Percentiles rank a stretch among this genome's conserved stretches.
phyloP scores from a whole-genome alignment of 169 alveolate species.

The Perkinsus chesapeaki region DNA sequence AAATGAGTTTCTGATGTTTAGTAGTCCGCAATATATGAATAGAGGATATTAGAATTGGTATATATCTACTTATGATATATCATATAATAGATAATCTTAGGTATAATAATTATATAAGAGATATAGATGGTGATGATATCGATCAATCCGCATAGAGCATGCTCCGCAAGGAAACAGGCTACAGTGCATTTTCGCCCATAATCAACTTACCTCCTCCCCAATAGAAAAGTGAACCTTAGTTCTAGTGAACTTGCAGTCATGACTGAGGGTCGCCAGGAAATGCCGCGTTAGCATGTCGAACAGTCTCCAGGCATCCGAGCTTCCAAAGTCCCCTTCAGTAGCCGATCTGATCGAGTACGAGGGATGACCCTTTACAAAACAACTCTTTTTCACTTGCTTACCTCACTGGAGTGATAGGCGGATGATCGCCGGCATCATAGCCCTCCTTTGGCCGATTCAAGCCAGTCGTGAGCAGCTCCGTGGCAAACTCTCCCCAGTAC shows the following conservation, averaged over 20 bases:
- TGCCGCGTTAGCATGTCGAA: conserved; percentile 69
- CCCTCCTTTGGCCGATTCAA: conserved; percentile 57
- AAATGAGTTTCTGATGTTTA: too few relatives aligned
- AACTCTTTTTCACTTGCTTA: too few relatives aligned
- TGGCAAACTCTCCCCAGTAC: conserved; percentile 55
- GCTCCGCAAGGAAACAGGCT: too few relatives aligned
- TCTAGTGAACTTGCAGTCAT: conserved; percentile 58
- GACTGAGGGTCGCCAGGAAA: conserved; percentile 76
- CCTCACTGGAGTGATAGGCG: conserved; percentile 88
- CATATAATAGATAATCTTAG: too few relatives aligned
- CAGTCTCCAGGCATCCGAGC: conserved; percentile 59
- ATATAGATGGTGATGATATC: too few relatives aligned
- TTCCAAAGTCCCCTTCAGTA: conserved; percentile 51
- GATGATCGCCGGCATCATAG: conserved; percentile 90
- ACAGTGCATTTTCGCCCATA: too few relatives aligned
- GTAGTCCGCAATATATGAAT: too few relatives aligned
- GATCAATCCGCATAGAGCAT: too few relatives aligned
- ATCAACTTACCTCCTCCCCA: conserved; percentile 53
- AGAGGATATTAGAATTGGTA: too few relatives aligned
- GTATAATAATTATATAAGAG: too few relatives aligned
- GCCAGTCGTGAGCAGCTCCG: conserved; percentile 38
- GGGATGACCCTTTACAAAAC: too few relatives aligned
- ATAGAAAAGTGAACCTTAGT: conserved; percentile 51
- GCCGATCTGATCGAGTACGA: conserved; percentile 32
- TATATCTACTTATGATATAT: too few relatives aligned